These are phyloP conservation scores for Scheffersomyces segobiensis DNA, from an alignment of 1,139 yeast species.

Conservation along the genomic window DNA sequence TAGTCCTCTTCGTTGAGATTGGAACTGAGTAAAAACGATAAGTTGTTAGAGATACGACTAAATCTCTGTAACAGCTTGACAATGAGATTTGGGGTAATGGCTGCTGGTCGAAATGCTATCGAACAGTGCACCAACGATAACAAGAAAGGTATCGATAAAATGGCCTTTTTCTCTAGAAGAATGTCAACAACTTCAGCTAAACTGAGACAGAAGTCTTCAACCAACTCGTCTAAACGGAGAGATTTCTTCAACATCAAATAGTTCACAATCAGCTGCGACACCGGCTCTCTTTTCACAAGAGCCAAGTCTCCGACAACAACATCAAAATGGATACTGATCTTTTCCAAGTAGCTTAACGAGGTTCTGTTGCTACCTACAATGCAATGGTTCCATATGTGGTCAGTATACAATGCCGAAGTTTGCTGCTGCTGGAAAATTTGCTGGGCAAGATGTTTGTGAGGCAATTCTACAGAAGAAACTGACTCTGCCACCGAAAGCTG, in stretches of 20 bases:
- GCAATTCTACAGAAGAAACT: neutral
- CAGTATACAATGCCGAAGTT: conserved; percentile 38
- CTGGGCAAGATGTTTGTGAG: conserved; percentile 10
- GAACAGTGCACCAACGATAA: conserved; percentile 54
- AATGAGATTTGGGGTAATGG: conserved; percentile 40
- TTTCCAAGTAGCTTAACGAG: conserved; percentile 50
- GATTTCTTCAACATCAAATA: conserved; percentile 44
- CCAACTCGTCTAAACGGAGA: conserved; percentile 44
- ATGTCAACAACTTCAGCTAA: conserved; percentile 35
- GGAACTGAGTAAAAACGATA: conserved; percentile 28
- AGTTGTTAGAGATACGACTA: conserved; percentile 19
- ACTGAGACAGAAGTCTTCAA: conserved; percentile 39
- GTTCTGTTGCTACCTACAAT: conserved; percentile 53
- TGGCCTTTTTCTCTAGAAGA: conserved; percentile 22
- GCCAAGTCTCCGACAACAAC: conserved; percentile 29
- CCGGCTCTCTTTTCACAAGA: conserved; percentile 30
- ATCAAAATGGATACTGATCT: conserved; percentile 41
- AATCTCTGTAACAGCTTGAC: conserved; percentile 17
- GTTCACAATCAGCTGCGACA: conserved; percentile 32
- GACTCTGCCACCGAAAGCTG: neutral
- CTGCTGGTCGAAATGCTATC: conserved; percentile 57
- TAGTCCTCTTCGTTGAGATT: conserved; percentile 36
- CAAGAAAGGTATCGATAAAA: conserved; percentile 54
- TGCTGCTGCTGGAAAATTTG: conserved; percentile 26
- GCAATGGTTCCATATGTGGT: conserved; percentile 37